A percentile compares a stretch with the other conserved stretches of the same genome.
These are phyloP conservation scores for Penicillium sp. DNA, from an alignment of 2,329 filamentous ascomycete species.

Conservation along the genomic window DNA sequence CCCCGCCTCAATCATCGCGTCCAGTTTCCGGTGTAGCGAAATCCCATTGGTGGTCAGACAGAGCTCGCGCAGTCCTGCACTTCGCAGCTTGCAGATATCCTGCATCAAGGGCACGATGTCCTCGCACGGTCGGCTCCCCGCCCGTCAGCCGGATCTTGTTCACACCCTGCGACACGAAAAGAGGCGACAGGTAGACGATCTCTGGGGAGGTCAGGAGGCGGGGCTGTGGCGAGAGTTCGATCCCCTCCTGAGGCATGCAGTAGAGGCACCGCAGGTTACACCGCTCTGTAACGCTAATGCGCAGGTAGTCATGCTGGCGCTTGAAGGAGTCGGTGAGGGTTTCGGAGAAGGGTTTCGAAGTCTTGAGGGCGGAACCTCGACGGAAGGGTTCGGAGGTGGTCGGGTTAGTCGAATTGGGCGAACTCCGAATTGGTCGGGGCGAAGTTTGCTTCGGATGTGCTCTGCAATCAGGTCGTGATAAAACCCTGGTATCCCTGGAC, in stretches of 20 bases:
- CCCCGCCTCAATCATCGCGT: constrained; percentile 88
- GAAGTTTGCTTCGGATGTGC: too few species aligned
- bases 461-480: too few species aligned
- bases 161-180: constrained; percentile 83
- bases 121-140: constrained; percentile 89
- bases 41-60: constrained; percentile 95
- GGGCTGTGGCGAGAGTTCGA: constrained; percentile 78
- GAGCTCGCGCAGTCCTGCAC: constrained; percentile 77
- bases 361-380: too few species aligned
- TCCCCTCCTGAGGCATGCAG: constrained; percentile 97
- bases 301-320: constrained; percentile 92
- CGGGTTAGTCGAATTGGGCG: too few species aligned
- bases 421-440: too few species aligned
- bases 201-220: constrained; percentile 89
- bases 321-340: constrained; percentile 76
- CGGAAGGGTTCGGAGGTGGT: too few species aligned
- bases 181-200: constrained; percentile 85
- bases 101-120: constrained; percentile 92
- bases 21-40: constrained; percentile 76
- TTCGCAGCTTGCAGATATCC: constrained; percentile 75
- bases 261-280: constrained; percentile 96
- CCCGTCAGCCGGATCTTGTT: constrained; percentile 94
- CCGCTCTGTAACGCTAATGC: constrained; percentile 92
- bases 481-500: too few species aligned
- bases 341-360: constrained; percentile 88